phyloP scores from a whole-genome alignment of 225 moss, liverwort and hornwort genomes.

The Neckera pumila region DNA sequence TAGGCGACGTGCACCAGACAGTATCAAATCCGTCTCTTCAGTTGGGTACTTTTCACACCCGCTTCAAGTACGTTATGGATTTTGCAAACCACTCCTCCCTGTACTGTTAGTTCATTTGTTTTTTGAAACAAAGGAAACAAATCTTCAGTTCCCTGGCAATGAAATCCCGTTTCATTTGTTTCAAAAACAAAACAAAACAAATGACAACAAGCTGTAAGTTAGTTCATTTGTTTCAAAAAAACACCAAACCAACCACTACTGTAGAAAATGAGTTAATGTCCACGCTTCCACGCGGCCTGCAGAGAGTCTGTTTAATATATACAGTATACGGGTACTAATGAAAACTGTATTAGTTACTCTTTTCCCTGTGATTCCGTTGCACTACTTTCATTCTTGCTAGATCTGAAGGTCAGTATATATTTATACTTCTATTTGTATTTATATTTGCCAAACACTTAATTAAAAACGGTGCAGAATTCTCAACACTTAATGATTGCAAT shows the following conservation, averaged over 20 bases:
- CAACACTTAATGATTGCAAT: neutral
- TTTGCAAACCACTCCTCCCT: neutral
- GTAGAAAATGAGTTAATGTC: neutral
- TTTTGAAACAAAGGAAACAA: no score
- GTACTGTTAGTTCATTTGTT: no score
- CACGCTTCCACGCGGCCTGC: neutral
- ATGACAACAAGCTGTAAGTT: no score
- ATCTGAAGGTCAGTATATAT: neutral
- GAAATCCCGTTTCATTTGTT: no score
- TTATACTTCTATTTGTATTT: no score
- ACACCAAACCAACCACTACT: no score
- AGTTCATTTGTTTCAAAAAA: neutral
- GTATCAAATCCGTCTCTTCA: neutral
- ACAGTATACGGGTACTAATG: neutral
- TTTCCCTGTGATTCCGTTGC: neutral
- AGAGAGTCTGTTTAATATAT: neutral
- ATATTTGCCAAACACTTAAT: neutral
- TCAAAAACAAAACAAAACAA: no score
- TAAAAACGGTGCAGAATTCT: neutral
- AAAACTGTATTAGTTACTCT: neutral
- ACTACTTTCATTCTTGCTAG: neutral
- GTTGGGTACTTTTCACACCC: neutral
- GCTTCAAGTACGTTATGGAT: neutral
- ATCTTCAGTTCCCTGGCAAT: no score
- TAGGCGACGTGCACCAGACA: constrained; percentile 2